Evolutionary conservation across 2,329 filamentous ascomycete genomes (phyloP), one percentile per base, ranked within the genome.

Genomic region (Sporothrix protearum): DNA sequence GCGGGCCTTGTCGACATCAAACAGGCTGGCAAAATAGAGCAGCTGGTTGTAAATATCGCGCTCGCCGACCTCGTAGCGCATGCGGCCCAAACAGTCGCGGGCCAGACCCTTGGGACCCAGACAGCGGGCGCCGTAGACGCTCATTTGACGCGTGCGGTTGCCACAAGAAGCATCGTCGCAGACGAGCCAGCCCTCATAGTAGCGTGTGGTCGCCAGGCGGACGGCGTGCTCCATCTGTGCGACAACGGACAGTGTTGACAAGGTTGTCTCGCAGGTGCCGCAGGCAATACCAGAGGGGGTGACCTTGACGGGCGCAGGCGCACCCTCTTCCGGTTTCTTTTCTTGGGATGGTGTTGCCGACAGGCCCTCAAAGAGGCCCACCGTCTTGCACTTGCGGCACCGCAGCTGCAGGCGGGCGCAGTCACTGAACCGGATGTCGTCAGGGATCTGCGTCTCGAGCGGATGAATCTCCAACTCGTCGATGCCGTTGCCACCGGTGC

Each of bases 41-140:
- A 99, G 85, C 82, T 99, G 96, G 80, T 97, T 98, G 83, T 97
- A 98, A 72, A 98, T 86, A 77, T 91, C 91, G 82, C 96, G 95
- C 82, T 98, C 96, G 0, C 87, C 86, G 78, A 92, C 91, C 82
- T 96, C 94, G 79, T 94, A 97, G 28, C 87, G 84, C 94, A 99
- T 98, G 67, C 88, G 88, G 25, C 96, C 96, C 3, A 90, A 83
- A 79, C 96, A 99, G 71, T 93, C 94, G 71, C 90, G 87, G 0
- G 92, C 95, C 2, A 96, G 89, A 1, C 94, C 94, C 76, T 90
- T 91, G 19, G 95, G 93, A 0, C 96, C 96, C 6, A 98, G 85
- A 79, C 96, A 99, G 67, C 94, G 89, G 73, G 91, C 89, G 61
- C 96, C 96, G 79, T 97, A 97, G 51, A 99, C 96, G 76, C 89